These are phyloP conservation scores for Xylariales sp. DNA, from an alignment of 2,329 filamentous ascomycete genomes.

Conservation along the genomic window DNA sequence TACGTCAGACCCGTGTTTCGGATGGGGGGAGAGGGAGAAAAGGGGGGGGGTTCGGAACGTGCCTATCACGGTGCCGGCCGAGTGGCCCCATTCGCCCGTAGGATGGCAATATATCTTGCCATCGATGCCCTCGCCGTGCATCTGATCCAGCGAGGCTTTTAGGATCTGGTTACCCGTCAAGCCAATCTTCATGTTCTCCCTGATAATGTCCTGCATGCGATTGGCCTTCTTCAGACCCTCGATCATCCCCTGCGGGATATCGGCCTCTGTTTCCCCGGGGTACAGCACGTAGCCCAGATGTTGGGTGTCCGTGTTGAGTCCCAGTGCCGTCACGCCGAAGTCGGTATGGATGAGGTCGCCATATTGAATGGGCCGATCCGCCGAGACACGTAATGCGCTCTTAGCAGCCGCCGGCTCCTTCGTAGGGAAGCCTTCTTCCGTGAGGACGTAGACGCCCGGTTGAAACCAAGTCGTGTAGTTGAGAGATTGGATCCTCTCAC, in stretches of 20 bases:
- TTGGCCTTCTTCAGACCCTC: constrained; percentile 60
- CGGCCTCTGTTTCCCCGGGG: constrained; percentile 55
- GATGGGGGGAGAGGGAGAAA: too few relatives aligned
- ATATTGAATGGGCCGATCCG: constrained; percentile 52
- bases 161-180: constrained; percentile 60
- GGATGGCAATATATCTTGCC: constrained; percentile 63
- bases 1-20: constrained; percentile 12
- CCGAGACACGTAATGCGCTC: constrained; percentile 39
- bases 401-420: constrained; percentile 6
- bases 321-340: constrained; percentile 60
- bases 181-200: constrained; percentile 57
- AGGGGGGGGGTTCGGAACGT: constrained; percentile 36
- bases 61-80: constrained; percentile 61
- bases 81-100: constrained; percentile 64
- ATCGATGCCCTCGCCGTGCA: constrained; percentile 57
- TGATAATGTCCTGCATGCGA: constrained; percentile 60
- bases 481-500: constrained; percentile 59
- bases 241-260: constrained; percentile 56
- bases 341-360: constrained; percentile 63
- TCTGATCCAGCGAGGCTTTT: constrained; percentile 53
- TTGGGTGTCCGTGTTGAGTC: constrained; percentile 63
- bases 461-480: constrained; percentile 67
- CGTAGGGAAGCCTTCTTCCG: constrained; percentile 43
- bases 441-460: constrained; percentile 58
- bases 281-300: constrained; percentile 62